Evolutionary conservation across 139 green algal species (phyloP), one percentile per base, ranked within the genome.

Genomic region (Chlamydomonas eustigma): DNA sequence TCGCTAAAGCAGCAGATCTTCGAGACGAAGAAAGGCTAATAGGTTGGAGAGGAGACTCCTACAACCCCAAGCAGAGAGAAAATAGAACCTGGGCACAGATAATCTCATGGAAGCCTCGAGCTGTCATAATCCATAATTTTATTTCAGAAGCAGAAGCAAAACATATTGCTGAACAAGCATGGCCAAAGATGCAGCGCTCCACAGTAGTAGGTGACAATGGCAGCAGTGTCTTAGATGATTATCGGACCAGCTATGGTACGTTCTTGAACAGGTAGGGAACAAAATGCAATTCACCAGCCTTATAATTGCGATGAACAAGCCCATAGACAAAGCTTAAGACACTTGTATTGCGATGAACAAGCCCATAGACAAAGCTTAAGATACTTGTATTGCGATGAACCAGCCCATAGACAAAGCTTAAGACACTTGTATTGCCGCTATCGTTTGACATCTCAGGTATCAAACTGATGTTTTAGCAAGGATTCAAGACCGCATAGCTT

Each of bases 241-340:
- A 71, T 51, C 63, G 78, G 28, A 79, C 78, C 22, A 83, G 78
- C 64, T 83, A 79, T 51, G 78, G 78, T 8, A 83, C 78, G 0
- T 83, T 83, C 75, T 25, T 83, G 12, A 58, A 12, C 44, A 58
- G 44, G 44, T 58, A 58, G 12, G 18, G 44, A 58, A 58, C 44
- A 12, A 18, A 28, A 58, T 18, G 12, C 18, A 58, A 58, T 18
- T 58, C 44, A 58, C 12, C 44, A 58, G 44, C 12, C 44, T 28
- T 58, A 58, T 58, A 58, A n/a, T n/a, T n/a, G n/a, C n/a, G n/a
- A n/a, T n/a, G n/a, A n/a, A n/a, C n/a, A n/a, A n/a, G n/a, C n/a
- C n/a, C n/a, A n/a, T n/a, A n/a, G n/a, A n/a, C n/a, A n/a, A n/a
- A n/a, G n/a, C n/a, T n/a, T n/a, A n/a, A n/a, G n/a, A n/a, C n/a